Percentiles rank a stretch among this genome's conserved stretches.
Conservation (phyloP, 257 asterid genomes). For the Nicotiana tomentosiformis region DNA sequence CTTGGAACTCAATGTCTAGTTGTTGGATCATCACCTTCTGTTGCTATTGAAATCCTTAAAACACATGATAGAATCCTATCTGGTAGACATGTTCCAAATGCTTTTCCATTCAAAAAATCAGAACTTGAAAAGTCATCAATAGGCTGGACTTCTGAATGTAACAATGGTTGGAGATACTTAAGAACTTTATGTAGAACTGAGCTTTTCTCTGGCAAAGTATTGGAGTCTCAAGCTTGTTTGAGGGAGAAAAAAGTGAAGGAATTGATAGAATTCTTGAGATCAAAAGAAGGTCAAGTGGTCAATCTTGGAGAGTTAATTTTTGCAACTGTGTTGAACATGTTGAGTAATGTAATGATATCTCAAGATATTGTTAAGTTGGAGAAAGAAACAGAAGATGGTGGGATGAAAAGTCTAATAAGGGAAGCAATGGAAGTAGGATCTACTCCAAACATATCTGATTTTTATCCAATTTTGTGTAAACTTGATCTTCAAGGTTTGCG, state of each 20-base stretch:
- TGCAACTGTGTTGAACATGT: conserved; percentile 30
- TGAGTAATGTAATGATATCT: conserved; percentile 28
- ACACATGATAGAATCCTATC: conserved; percentile 26
- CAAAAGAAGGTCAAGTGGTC: conserved; percentile 19
- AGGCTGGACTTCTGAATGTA: conserved; percentile 23
- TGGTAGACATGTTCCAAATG: conserved; percentile 24
- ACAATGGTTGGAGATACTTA: conserved; percentile 22
- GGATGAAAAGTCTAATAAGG: conserved; percentile 20
- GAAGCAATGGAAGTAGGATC: conserved; percentile 4
- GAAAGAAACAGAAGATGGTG: conserved; percentile 16
- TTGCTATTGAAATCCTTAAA: conserved; percentile 34
- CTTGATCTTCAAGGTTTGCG: conserved; percentile 44
- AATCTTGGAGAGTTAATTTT: conserved; percentile 22
- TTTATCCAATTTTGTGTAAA: conserved; percentile 25
- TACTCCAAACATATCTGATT: conserved; percentile 33
- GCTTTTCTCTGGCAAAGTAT: conserved; percentile 29
- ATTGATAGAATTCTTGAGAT: conserved; percentile 29
- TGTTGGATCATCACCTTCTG: conserved; percentile 42
- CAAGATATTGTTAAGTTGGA: conserved; percentile 23
- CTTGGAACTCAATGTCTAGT: conserved; percentile 27
- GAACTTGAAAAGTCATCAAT: conserved; percentile 26
- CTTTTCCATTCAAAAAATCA: not conserved
- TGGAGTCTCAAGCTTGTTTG: conserved; percentile 19
- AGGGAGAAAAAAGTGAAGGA: conserved; percentile 30
- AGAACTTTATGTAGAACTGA: conserved; percentile 26